phyloP scores from a whole-genome alignment of 2,329 filamentous ascomycete species.

The Scedosporium aurantiacum region DNA sequence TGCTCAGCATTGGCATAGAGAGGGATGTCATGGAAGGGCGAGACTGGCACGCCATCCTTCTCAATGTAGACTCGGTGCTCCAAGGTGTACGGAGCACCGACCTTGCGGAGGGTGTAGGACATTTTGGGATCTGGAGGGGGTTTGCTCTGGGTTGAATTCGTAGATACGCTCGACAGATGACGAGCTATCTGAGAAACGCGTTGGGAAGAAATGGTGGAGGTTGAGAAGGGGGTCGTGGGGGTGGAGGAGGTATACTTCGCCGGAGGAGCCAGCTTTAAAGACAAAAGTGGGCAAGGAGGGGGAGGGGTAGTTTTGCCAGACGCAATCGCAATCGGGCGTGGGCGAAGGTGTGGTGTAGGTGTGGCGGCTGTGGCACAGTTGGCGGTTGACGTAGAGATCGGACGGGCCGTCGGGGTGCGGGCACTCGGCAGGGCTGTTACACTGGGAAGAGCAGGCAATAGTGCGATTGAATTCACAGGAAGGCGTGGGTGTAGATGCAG shows the following conservation, averaged over 20 bases:
- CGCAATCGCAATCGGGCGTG: not conserved
- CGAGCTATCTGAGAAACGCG: conserved; percentile 6
- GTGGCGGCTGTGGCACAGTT: too few relatives aligned
- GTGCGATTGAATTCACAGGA: not conserved
- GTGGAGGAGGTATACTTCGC: not conserved
- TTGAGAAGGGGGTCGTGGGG: not conserved
- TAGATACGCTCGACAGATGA: conserved; percentile 4
- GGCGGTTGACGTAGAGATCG: not conserved
- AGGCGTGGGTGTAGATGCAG: not conserved
- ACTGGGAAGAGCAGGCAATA: not conserved
- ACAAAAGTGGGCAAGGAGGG: not conserved
- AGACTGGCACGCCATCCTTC: conserved; percentile 89
- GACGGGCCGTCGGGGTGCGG: conserved; percentile 3
- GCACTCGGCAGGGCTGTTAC: not conserved
- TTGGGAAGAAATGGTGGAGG: conserved; percentile 5
- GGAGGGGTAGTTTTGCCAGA: conserved; percentile 7
- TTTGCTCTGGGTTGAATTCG: not conserved
- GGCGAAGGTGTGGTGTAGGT: not conserved
- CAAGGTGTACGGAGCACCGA: conserved; percentile 81
- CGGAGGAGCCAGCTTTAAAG: not conserved
- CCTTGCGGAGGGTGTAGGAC: conserved; percentile 72
- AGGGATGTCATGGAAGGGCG: conserved; percentile 96
- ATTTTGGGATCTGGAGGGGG: conserved; percentile 27
- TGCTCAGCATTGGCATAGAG: conserved; percentile 95
- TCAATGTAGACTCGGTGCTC: conserved; percentile 97